Base-by-base conservation (phyloP, 2,329 filamentous ascomycete genomes). In the Orbilia brochopaga region DNA sequence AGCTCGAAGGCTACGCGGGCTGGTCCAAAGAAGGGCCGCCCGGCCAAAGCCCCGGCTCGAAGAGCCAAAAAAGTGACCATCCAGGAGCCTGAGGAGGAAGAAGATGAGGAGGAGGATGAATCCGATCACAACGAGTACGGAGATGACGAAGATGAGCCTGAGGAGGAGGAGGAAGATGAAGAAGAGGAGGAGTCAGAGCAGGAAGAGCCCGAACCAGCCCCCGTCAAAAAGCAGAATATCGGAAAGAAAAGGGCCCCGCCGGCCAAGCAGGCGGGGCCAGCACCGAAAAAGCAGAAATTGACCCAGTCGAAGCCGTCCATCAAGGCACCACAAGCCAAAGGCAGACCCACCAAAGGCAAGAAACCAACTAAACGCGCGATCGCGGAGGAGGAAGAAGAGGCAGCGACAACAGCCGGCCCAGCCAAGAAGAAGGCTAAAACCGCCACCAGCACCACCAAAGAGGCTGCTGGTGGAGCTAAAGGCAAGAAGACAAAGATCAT, bases 91-190 rank as follows among this genome's bases (percentile, higher is more conserved):
- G 15, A 42, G 2, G 48, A 59, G 17, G 32, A 13, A 3, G 62
- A 48, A 6, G 30, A n/a, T n/a, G 17, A 32, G 0, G 57, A 24
- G 13, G 60, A 55, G 4, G 23, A 24, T 21, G 60, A 56, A 1
- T 5, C 30, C 13, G 32, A 58, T n/a, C 30, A 40, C 10, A 21
- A 48, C 4, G 19, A 17, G 11, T 27, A 50, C 2, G 32, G 8
- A 21, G 27, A 56, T 11, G 15, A 17, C 17, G 13, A 27, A 10
- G 44, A 57, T 5, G 44, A 23, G 17, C 50, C 21, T 15, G 32
- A 57, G 42, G 56, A 44, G 8, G 51, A 61, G n/a, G 57, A 62
- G 21, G 37, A 51, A 8, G 40, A 37, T 10, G 46, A 52, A 21
- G 24, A 40, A 11, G 59, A 42, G 19, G 37, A 42, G 1, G 35